These are phyloP conservation scores for Kluyveromyces starmeri DNA, from an alignment of 805 yeast species.

Conservation along the genomic window DNA sequence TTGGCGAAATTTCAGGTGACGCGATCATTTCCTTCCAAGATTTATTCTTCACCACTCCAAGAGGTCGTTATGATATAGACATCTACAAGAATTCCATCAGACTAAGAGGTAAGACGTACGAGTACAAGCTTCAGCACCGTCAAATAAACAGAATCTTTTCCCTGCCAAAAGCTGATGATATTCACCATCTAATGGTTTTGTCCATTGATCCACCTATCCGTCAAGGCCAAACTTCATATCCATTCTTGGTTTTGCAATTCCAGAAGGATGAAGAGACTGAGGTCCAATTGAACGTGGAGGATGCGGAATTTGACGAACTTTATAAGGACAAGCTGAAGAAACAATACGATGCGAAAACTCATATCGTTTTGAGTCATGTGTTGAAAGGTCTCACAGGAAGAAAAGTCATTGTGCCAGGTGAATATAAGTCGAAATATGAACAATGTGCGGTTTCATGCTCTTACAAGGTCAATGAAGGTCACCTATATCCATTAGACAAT, in stretches of 20 bases:
- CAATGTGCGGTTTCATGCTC: slow-evolving; percentile 89
- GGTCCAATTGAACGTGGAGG: slow-evolving; percentile 77
- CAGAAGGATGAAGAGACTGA: slow-evolving; percentile 85
- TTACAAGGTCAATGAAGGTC: slow-evolving; percentile 91
- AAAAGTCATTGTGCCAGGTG: slow-evolving; percentile 76
- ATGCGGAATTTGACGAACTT: slow-evolving; percentile 66
- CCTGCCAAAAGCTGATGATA: slow-evolving; percentile 89
- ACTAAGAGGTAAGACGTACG: slow-evolving; percentile 94
- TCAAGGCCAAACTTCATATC: slow-evolving; percentile 96
- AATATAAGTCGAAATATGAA: slow-evolving; percentile 63
- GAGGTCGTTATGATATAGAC: slow-evolving; percentile 97
- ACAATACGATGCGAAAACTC: slow-evolving; percentile 74
- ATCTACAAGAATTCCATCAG: slow-evolving; percentile 82
- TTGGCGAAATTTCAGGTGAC: slow-evolving; percentile 91
- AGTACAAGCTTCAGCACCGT: slow-evolving; percentile 85
- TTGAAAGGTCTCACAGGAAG: slow-evolving; percentile 85
- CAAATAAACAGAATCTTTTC: slow-evolving; percentile 87
- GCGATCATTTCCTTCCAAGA: slow-evolving; percentile 91
- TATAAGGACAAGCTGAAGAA: slow-evolving; percentile 69
- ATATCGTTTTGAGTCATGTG: slow-evolving; percentile 78
- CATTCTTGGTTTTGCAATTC: slow-evolving; percentile 85
- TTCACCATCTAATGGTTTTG: slow-evolving; percentile 76
- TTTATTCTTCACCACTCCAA: slow-evolving; percentile 86
- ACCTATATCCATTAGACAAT: slow-evolving; percentile 85
- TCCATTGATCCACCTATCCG: slow-evolving; percentile 96